These are phyloP conservation scores for Diaporthe humulicola DNA, from an alignment of 2,329 filamentous ascomycete species.

Conservation along the genomic window DNA sequence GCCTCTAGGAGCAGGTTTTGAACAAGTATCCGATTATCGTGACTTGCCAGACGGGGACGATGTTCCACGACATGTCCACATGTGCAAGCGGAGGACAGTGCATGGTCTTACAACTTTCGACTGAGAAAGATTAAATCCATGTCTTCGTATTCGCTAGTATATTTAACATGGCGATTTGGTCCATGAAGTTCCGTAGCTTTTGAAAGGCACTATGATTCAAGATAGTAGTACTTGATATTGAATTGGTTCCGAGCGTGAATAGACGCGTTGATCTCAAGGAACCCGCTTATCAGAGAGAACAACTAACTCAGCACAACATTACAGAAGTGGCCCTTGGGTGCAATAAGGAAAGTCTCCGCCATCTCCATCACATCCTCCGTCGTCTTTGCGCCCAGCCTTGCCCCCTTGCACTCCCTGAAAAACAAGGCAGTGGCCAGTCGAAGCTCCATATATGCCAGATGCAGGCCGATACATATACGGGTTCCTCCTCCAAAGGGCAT, in stretches of 20 bases:
- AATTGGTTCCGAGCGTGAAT: background rate
- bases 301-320: conserved; percentile 8
- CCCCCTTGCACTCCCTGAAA: conserved; percentile 50
- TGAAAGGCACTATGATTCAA: background rate
- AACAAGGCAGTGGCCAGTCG: conserved; percentile 60
- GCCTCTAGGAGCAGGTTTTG: background rate
- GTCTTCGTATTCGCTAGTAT: no score
- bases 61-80: background rate
- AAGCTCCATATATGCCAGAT: conserved; percentile 65
- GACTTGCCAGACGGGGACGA: background rate
- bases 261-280: no score
- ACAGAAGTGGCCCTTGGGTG: conserved; percentile 27
- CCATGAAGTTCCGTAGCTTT: background rate
- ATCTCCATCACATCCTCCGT: conserved; percentile 49
- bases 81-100: background rate
- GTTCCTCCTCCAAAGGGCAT: conserved; percentile 65
- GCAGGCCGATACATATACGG: conserved; percentile 63
- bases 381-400: conserved; percentile 31
- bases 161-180: no score
- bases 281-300: background rate
- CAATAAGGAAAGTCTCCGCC: conserved; percentile 27
- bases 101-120: background rate
- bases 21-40: background rate
- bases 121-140: background rate
- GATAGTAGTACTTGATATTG: background rate